A percentile compares a stretch with the other conserved stretches of the same genome.
These are phyloP conservation scores for Alternaria tenuissima DNA, from an alignment of 2,329 filamentous ascomycete species.

Conservation along the genomic window DNA sequence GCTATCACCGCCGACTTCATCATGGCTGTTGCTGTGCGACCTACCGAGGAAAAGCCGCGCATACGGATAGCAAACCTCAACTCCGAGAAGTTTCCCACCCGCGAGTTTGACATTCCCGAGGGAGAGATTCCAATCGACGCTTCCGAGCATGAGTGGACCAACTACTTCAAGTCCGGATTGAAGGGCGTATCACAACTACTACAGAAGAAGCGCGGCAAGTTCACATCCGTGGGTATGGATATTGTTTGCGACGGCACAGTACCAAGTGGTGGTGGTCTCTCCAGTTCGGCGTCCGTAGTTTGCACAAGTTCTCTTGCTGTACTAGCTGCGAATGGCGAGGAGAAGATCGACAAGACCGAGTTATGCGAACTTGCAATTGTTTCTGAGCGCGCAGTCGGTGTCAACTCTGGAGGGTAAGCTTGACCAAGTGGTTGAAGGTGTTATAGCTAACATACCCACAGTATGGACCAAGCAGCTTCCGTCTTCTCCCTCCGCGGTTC, in stretches of 20 bases:
- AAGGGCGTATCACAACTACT: slow-evolving; percentile 82
- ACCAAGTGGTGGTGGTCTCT: slow-evolving; percentile 88
- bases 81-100: slow-evolving; percentile 75
- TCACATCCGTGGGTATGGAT: slow-evolving; percentile 80
- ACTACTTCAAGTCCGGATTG: slow-evolving; percentile 96
- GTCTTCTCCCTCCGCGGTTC: slow-evolving; percentile 89
- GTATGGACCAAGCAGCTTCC: slow-evolving; percentile 97
- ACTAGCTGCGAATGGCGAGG: slow-evolving; percentile 82
- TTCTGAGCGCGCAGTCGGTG: slow-evolving; percentile 90
- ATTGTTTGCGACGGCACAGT: slow-evolving; percentile 91
- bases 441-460: slow-evolving; percentile 49
- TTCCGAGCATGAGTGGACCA: slow-evolving; percentile 89
- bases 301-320: slow-evolving; percentile 89
- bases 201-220: slow-evolving; percentile 69
- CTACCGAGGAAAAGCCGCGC: slow-evolving; percentile 62
- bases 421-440: background rate
- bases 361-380: slow-evolving; percentile 93
- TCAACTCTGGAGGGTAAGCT: slow-evolving; percentile 89
- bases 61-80: slow-evolving; percentile 84
- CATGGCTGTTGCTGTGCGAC: slow-evolving; percentile 74
- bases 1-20: slow-evolving; percentile 92
- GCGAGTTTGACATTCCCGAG: slow-evolving; percentile 75
- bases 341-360: slow-evolving; percentile 85
- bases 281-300: slow-evolving; percentile 92
- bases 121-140: slow-evolving; percentile 75